Percentiles rank a stretch among this genome's conserved stretches.
phyloP scores from a whole-genome alignment of 352 stramenopile genomes.

The Poterioochromonas sp. region DNA sequence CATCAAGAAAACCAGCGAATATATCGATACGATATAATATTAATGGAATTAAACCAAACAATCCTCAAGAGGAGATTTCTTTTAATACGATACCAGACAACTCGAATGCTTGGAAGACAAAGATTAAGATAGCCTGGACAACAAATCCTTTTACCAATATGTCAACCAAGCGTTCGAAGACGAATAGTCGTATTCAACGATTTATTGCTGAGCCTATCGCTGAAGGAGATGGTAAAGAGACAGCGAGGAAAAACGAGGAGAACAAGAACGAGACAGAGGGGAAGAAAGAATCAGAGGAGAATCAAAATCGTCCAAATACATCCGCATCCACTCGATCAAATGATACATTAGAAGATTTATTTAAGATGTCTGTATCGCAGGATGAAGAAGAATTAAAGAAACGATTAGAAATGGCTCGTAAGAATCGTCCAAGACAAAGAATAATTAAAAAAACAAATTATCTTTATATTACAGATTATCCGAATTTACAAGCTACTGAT shows the following conservation, averaged over 20 bases:
- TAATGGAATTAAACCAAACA: not conserved
- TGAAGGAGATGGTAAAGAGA: not conserved
- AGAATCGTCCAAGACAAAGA: too few relatives aligned
- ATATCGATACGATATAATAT: not conserved
- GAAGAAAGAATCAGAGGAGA: too few relatives aligned
- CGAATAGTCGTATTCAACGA: not conserved
- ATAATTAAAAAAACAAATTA: too few relatives aligned
- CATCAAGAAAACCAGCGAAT: not conserved
- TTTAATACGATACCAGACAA: not conserved
- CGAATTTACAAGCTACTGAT: not conserved
- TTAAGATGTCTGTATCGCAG: not conserved
- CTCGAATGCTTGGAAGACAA: not conserved
- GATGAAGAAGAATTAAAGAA: too few relatives aligned
- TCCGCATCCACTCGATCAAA: too few relatives aligned
- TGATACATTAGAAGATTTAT: not conserved
- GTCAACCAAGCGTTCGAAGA: not conserved
- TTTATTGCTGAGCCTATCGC: too few relatives aligned
- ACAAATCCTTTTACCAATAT: slow-evolving; percentile 3
- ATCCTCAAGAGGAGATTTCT: not conserved
- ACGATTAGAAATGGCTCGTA: too few relatives aligned
- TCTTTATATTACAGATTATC: not conserved
- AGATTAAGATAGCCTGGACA: not conserved
- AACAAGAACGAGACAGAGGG: too few relatives aligned
- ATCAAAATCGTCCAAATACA: too few relatives aligned
- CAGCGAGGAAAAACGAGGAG: not conserved